These are phyloP conservation scores for Ceratobasidium sp. DNA, from an alignment of 1,284 basidiomycete species.

Conservation along the genomic window DNA sequence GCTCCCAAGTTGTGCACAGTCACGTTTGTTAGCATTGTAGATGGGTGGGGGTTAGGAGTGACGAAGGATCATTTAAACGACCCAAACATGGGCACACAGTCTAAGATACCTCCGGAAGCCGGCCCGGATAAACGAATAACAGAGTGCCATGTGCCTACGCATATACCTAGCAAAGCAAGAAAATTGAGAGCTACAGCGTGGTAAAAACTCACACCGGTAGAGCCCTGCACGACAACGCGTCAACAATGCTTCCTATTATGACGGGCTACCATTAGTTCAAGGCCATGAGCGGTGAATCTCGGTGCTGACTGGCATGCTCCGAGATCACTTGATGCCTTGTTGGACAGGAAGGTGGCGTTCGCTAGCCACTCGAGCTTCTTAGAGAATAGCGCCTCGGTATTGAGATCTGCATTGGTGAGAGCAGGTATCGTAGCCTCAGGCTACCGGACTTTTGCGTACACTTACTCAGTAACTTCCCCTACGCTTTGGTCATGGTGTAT, in stretches of 20 bases:
- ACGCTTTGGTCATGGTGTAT: too few relatives aligned
- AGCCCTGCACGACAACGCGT: background rate
- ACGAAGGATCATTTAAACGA: background rate
- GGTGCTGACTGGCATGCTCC: background rate
- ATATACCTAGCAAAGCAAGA: background rate
- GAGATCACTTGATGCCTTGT: background rate
- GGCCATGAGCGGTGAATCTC: background rate
- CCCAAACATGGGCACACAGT: background rate
- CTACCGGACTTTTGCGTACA: too few relatives aligned
- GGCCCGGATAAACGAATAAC: background rate
- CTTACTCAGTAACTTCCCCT: too few relatives aligned
- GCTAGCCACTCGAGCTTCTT: background rate
- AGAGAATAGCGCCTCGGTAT: too few relatives aligned
- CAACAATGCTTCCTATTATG: background rate
- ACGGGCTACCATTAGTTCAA: background rate
- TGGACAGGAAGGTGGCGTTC: background rate
- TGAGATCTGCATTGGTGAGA: too few relatives aligned
- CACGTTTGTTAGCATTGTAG: too few relatives aligned
- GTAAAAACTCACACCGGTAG: constrained; percentile 10
- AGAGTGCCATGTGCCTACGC: background rate
- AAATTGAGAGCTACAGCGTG: too few relatives aligned
- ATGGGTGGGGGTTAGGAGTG: background rate
- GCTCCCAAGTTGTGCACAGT: too few relatives aligned
- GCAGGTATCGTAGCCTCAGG: too few relatives aligned
- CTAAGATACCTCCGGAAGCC: background rate